Base-by-base conservation (phyloP, 345 rosid genomes). In the Alliaria petiolata region DNA sequence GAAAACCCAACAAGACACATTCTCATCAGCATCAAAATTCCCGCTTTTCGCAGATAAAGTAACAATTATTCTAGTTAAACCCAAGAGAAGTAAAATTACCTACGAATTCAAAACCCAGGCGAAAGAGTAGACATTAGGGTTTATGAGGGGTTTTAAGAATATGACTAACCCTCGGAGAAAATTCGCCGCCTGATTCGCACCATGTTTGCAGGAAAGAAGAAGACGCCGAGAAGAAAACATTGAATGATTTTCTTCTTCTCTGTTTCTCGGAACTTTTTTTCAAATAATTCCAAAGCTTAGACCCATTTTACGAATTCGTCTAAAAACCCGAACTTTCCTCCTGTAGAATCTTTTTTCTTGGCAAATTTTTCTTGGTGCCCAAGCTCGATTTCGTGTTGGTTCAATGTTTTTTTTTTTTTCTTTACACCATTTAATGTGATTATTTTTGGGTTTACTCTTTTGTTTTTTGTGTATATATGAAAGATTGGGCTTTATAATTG, bases 171-270 rank as follows among this genome's bases (percentile, higher is more conserved):
- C 75, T 26, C 15, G 79, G 39, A 80, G 67, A 30, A 67, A 63
- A 66, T 22, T 51, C 7, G 79, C 22, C 8, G 81, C 61, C 6
- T 44, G 74, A 44, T 70, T 42, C 10, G 72, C 64, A 78, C 81
- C 79, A 65, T 69, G 68, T 60, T 73, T 84, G 65, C 79, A 67
- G 77, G 84, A 71, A 52, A 59, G 76, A 67, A 79, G 26, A 60
- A 84, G 76, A 65, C 75, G 74, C 14, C 87, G 86, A 69, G 65
- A 57, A 64, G 71, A 25, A 65, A 81, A 44, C 95, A 89, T 84
- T 57, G 49, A 22, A 3, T 19, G 1, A 35, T 19, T 39, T 53
- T 15, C 0, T 34, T 52, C 46, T 39, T 60, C 58, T 62, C 50
- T 39, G 39, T 46, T 46, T 10, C 4, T 38, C 4, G 1, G 26